Evolutionary conservation across 306 rosid species (phyloP), one percentile per base, ranked within the genome.

Genomic region (Acacia acuminata): DNA sequence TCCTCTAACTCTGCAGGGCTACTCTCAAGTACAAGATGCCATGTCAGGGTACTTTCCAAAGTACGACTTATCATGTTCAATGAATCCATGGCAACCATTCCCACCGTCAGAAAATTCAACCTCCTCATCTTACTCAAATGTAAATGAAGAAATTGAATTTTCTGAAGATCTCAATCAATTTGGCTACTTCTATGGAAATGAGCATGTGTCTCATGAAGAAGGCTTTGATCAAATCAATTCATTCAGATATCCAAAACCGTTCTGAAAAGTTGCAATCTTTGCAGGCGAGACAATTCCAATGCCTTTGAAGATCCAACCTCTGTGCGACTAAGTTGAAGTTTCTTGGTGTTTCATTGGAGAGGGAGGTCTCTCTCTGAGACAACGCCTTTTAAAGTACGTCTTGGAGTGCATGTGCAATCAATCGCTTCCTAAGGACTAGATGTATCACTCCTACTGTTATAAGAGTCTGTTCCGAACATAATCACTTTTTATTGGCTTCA

Each of bases 341-440:
- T 79, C 56, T 60, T 74, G 82, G 72, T 53, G 84, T 70, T 58
- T 64, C 51, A 9, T 88, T 61, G n/a, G 77, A 73, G 58, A 76
- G 82, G 81, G 82, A 17, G 8, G 10, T 68, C 73, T 68, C 50
- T 82, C 61, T 79, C 90, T 89, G 61, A 85, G 97, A 90, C 95
- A 85, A 81, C 95, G 84, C 92, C 88, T 93, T 94, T 94, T 90
- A 87, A 83, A 65, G 97, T 93, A 81, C 85, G 90, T 88, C 94
- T 91, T 88, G 89, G 93, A 81, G 77, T 63, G 75, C 67, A 24
- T 61, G 17, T 81, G 32, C 43, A 80, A 76, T 43, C 17, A 82
- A 78, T 43, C 16, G 63, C 77, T 83, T 81, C 77, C 40, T 34
- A 15, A 77, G 15, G 88, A 47, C 48, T 42, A 45, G 42, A 22